phyloP scores from a whole-genome alignment of 2,329 filamentous ascomycete genomes.

The Xylaria sp. region DNA sequence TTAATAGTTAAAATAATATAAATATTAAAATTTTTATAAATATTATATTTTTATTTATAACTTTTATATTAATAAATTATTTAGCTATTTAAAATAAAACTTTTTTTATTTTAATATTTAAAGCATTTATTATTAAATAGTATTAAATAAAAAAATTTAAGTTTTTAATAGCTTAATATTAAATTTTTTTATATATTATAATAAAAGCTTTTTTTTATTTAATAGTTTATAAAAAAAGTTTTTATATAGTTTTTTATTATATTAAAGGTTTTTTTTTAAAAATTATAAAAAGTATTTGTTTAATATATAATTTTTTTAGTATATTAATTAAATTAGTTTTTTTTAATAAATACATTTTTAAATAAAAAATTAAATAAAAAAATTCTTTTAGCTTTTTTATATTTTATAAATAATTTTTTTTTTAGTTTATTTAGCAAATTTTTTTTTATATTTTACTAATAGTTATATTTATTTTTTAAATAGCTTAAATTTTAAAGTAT shows the following conservation, averaged over 20 bases:
- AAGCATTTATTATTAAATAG: not conserved
- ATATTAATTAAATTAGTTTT: not conserved
- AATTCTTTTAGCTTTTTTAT: not conserved
- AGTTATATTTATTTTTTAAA: not conserved
- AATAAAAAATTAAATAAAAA: not conserved
- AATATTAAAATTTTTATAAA: conserved; percentile 3
- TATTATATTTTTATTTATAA: not conserved
- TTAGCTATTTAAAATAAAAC: no score
- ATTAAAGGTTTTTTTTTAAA: not conserved
- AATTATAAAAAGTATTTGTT: not conserved
- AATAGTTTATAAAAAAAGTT: not conserved
- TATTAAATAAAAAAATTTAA: not conserved
- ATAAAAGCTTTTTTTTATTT: not conserved
- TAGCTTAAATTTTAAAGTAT: not conserved
- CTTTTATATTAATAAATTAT: not conserved
- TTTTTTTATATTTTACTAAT: not conserved
- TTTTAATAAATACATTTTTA: not conserved
- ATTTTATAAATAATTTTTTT: not conserved
- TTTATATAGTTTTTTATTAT: not conserved
- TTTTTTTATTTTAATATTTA: not conserved
- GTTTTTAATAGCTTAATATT: not conserved
- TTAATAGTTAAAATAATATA: not conserved
- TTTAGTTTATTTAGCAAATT: not conserved
- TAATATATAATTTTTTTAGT: not conserved
- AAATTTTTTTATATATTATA: not conserved